phyloP scores from a whole-genome alignment of 2,329 filamentous ascomycete genomes.

The Phyllosticta citribraziliensis region DNA sequence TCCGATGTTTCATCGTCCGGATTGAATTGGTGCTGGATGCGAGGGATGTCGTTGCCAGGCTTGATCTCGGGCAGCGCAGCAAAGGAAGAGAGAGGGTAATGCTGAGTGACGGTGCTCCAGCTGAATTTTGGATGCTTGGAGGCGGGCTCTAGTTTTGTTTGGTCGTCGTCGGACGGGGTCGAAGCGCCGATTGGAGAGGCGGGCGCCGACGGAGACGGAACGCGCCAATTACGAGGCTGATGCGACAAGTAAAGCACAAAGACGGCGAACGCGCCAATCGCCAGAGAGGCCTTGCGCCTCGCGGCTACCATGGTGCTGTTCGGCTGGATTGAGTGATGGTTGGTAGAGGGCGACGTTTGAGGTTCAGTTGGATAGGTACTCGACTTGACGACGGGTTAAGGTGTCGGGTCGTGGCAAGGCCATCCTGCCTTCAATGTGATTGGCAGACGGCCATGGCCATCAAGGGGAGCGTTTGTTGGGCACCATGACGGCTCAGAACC shows the following conservation, averaged over 20 bases:
- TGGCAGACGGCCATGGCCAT: not conserved
- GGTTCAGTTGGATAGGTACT: not conserved
- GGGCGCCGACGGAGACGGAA: not conserved
- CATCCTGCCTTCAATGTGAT: not conserved
- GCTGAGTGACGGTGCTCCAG: slow-evolving; percentile 31
- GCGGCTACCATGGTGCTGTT: not conserved
- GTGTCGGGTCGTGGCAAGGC: not conserved
- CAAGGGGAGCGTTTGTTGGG: not conserved
- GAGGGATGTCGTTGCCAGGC: slow-evolving; percentile 27
- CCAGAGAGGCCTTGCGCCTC: slow-evolving; percentile 20
- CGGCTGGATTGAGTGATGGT: not conserved
- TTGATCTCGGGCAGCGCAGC: slow-evolving; percentile 28
- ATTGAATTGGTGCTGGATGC: slow-evolving; percentile 31
- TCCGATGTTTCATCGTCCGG: slow-evolving; percentile 22
- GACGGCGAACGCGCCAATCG: slow-evolving; percentile 13
- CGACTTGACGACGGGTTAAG: not conserved
- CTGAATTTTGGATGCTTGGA: slow-evolving; percentile 15
- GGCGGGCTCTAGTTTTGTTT: not conserved
- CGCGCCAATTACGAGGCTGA: not conserved
- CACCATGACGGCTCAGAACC: not conserved
- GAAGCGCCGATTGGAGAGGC: not conserved
- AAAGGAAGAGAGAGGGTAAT: slow-evolving; percentile 29
- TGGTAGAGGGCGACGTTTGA: not conserved
- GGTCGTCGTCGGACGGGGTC: not conserved
- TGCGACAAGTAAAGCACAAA: slow-evolving; percentile 18